Evolutionary conservation across 441 rosid genomes (phyloP).

Genomic region (Pelargonium myrrhifolium): DNA sequence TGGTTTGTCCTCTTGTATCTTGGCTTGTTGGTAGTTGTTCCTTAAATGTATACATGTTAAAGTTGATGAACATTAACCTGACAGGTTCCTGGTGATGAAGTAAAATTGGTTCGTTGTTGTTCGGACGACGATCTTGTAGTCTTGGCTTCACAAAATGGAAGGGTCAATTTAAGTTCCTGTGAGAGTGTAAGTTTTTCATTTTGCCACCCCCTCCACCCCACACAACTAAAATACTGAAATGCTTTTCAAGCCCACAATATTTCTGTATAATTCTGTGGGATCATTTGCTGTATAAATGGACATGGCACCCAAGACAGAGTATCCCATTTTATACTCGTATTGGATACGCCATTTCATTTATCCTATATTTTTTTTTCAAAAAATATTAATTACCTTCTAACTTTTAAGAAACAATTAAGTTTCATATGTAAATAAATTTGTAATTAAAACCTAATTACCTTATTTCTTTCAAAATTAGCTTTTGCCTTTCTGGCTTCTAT

Average conservation of each 20-base stretch:
- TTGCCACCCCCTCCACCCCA: neutral
- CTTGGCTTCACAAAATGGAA: conserved; percentile 97
- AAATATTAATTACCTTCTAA: too few relatives aligned
- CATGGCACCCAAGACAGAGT: too few relatives aligned
- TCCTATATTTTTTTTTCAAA: too few relatives aligned
- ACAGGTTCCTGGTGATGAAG: conserved; percentile 89
- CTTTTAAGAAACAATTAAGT: too few relatives aligned
- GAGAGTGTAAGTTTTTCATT: conserved; percentile 46
- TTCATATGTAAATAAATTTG: too few relatives aligned
- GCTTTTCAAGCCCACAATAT: conserved; percentile 3
- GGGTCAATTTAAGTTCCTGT: conserved; percentile 77
- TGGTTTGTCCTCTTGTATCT: conserved; percentile 44
- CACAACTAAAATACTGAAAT: neutral
- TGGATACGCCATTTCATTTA: too few relatives aligned
- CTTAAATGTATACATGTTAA: neutral
- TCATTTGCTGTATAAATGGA: too few relatives aligned
- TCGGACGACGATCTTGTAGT: conserved; percentile 84
- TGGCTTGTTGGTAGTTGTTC: neutral
- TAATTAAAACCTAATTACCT: too few relatives aligned
- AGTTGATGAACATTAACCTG: conserved; percentile 12
- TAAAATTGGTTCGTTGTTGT: conserved; percentile 91
- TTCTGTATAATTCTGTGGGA: too few relatives aligned
- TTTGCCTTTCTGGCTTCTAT: too few relatives aligned
- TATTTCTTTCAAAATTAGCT: too few relatives aligned
- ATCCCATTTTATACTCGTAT: too few relatives aligned